These are phyloP conservation scores for Phytophthora hybrid DNA, from an alignment of 352 stramenopile species.

Conservation along the genomic window DNA sequence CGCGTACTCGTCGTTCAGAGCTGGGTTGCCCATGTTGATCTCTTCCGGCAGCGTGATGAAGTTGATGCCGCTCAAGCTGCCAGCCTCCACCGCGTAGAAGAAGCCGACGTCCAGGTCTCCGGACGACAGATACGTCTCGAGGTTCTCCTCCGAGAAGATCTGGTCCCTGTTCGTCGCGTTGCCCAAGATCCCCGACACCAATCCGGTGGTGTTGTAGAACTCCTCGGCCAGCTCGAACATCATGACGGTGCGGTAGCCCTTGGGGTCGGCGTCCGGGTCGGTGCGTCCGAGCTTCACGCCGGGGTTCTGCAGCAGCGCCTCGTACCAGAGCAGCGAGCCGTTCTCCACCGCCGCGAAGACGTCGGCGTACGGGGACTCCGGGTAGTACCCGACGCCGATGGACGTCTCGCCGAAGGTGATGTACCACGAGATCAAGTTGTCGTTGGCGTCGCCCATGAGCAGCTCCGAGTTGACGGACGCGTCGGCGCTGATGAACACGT, in stretches of 20 bases:
- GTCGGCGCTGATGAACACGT: slow-evolving; percentile 49
- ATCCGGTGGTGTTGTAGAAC: slow-evolving; percentile 38
- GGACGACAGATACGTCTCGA: slow-evolving; percentile 38
- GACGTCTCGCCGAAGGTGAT: slow-evolving; percentile 44
- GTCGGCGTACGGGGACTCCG: slow-evolving; percentile 36
- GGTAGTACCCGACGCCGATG: slow-evolving; percentile 38
- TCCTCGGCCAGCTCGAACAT: slow-evolving; percentile 46
- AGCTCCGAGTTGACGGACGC: slow-evolving; percentile 41
- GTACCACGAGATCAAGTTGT: slow-evolving; percentile 46
- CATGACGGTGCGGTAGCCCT: slow-evolving; percentile 47
- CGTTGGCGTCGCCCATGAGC: slow-evolving; percentile 41
- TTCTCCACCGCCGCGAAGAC: slow-evolving; percentile 41
- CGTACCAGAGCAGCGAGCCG: slow-evolving; percentile 43
- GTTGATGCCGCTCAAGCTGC: slow-evolving; percentile 34
- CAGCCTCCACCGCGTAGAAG: slow-evolving; percentile 42
- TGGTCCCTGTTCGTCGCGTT: slow-evolving; percentile 44
- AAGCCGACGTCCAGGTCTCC: slow-evolving; percentile 45
- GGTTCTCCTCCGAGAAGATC: slow-evolving; percentile 47
- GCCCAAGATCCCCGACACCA: slow-evolving; percentile 33
- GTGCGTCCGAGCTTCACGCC: slow-evolving; percentile 43
- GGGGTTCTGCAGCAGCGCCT: slow-evolving; percentile 38
- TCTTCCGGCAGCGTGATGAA: slow-evolving; percentile 42
- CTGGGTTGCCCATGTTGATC: slow-evolving; percentile 41
- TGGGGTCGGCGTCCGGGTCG: slow-evolving; percentile 42
- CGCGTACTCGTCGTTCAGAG: slow-evolving; percentile 39